Evolutionary conservation across 2,329 filamentous ascomycete genomes (phyloP).

Genomic region (Sclerotinia subarctica): DNA sequence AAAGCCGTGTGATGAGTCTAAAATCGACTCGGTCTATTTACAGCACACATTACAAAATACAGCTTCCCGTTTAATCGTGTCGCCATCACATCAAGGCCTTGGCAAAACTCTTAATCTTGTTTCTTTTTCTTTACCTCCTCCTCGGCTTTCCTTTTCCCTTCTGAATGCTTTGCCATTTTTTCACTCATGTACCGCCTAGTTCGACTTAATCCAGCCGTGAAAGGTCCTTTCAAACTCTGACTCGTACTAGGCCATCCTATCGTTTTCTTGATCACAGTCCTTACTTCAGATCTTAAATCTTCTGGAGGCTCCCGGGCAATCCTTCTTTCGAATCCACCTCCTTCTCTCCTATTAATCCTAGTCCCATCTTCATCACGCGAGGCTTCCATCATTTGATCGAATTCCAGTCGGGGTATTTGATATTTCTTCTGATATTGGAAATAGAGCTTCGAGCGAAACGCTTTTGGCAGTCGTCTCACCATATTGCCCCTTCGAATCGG

Average conservation of each 20-base stretch:
- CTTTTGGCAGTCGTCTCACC: constrained; percentile 83
- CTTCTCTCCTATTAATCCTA: constrained; percentile 69
- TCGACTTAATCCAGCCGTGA: constrained; percentile 72
- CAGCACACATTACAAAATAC: constrained; percentile 13
- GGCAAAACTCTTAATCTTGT: constrained; percentile 9
- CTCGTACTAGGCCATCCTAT: constrained; percentile 89
- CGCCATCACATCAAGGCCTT: neutral
- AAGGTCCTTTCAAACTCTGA: constrained; percentile 78
- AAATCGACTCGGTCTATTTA: constrained; percentile 12
- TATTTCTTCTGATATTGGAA: constrained; percentile 94
- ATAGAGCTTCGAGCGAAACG: constrained; percentile 86
- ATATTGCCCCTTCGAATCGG: constrained; percentile 89
- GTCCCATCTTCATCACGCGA: constrained; percentile 66
- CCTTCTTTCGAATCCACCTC: constrained; percentile 79
- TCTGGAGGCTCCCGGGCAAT: constrained; percentile 69
- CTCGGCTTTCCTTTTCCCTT: constrained; percentile 36
- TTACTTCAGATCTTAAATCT: constrained; percentile 68
- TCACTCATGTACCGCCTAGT: constrained; percentile 76
- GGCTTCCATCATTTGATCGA: constrained; percentile 79
- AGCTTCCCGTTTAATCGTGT: constrained; percentile 8
- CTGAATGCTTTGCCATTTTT: constrained; percentile 66
- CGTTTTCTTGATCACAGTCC: constrained; percentile 77
- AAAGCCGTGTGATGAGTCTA: constrained; percentile 10
- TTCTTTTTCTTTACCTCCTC: constrained; percentile 14
- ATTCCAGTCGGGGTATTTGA: constrained; percentile 77